Conservation (phyloP, 306 rosid species). For the Begonia peltatifolia region DNA sequence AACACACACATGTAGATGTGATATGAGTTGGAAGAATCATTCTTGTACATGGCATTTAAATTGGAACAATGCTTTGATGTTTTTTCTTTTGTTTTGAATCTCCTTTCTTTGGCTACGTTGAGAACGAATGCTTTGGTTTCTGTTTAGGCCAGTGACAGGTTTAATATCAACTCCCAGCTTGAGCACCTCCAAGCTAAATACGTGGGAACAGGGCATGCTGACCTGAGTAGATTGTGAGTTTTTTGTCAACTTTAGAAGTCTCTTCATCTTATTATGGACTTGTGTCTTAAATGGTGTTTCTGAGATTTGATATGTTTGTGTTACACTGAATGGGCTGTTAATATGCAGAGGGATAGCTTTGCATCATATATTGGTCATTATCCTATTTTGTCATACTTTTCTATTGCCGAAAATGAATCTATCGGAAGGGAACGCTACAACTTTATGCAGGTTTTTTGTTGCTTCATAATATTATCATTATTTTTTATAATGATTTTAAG, state of each 20-base stretch:
- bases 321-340: conserved; percentile 88
- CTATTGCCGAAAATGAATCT: conserved; percentile 89
- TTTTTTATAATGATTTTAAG: background rate
- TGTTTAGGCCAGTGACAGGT: conserved; percentile 85
- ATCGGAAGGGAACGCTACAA: conserved; percentile 85
- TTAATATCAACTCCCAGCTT: conserved; percentile 90
- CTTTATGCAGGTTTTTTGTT: conserved; percentile 62
- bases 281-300: conserved; percentile 1
- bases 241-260: background rate
- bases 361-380: conserved; percentile 89
- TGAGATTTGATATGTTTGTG: background rate
- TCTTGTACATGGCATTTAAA: no score
- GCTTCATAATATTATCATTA: background rate
- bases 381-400: conserved; percentile 56
- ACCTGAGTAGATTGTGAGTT: conserved; percentile 72
- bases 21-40: no score
- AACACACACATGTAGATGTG: no score
- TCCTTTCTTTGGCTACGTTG: no score
- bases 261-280: background rate
- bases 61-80: no score
- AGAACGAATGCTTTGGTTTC: background rate
- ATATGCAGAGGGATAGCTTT: conserved; percentile 95
- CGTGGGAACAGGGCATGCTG: conserved; percentile 96
- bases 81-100: no score
- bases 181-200: conserved; percentile 94